phyloP scores from a whole-genome alignment of 2,329 filamentous ascomycete species.

The Venturia oleaginea region DNA sequence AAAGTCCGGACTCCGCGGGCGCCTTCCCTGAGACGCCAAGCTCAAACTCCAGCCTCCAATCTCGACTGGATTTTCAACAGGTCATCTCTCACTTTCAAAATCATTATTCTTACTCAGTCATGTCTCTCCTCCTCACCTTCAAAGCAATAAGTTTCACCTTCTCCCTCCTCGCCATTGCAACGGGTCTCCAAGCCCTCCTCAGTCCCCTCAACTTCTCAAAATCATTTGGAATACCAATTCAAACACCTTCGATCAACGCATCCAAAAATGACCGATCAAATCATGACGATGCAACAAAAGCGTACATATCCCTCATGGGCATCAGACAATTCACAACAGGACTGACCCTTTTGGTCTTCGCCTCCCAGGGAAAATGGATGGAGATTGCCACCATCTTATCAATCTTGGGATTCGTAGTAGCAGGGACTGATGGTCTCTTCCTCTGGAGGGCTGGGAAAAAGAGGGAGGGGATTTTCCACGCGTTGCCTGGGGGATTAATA shows the following conservation, averaged over 20 bases:
- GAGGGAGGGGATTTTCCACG: constrained; percentile 3
- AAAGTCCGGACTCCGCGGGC: too few species aligned
- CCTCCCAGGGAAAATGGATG: neutral
- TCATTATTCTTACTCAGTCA: neutral
- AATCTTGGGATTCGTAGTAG: constrained; percentile 1
- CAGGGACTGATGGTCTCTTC: constrained; percentile 2
- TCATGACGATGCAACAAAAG: too few species aligned
- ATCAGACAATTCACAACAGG: constrained; percentile 4
- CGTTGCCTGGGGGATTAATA: constrained; percentile 4
- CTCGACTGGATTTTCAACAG: too few species aligned
- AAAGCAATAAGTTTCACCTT: constrained; percentile 3
- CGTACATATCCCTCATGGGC: constrained; percentile 11
- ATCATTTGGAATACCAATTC: constrained; percentile 3
- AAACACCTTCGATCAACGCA: neutral
- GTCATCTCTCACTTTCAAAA: too few species aligned
- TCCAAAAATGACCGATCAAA: too few species aligned
- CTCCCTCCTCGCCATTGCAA: neutral
- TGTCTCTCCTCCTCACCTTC: constrained; percentile 5
- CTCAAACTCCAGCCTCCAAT: too few species aligned
- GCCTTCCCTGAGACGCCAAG: too few species aligned
- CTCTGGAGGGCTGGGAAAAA: neutral
- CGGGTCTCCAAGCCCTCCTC: constrained; percentile 7
- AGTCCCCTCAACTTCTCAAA: neutral
- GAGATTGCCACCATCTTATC: neutral
- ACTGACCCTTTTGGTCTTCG: constrained; percentile 5